A percentile compares a stretch with the other conserved stretches of the same genome.
Conservation (phyloP, 2,329 filamentous ascomycete genomes). For the Penicillium sp. region DNA sequence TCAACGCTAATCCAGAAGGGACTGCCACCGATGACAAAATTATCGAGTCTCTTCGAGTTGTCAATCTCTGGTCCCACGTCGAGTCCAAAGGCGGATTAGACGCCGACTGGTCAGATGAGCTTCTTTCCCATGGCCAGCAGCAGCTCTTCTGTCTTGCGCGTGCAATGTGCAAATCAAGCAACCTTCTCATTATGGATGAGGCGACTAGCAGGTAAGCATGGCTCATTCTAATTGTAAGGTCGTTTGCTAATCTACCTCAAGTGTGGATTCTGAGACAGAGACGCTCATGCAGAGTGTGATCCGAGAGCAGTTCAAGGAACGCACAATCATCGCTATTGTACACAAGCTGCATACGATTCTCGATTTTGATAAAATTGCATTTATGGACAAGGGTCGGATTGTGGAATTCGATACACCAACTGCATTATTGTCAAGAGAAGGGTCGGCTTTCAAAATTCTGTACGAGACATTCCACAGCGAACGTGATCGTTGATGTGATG, state of each 20-base stretch:
- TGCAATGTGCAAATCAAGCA: constrained; percentile 49
- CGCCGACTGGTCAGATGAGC: constrained; percentile 36
- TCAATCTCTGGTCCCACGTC: constrained; percentile 32
- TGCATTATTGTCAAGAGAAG: constrained; percentile 15
- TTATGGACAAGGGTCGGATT: constrained; percentile 27
- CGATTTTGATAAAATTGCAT: constrained; percentile 30
- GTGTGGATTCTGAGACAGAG: constrained; percentile 58
- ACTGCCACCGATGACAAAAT: constrained; percentile 21
- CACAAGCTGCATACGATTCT: constrained; percentile 49
- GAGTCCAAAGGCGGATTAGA: constrained; percentile 31
- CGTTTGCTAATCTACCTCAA: constrained; percentile 21
- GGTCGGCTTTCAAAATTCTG: constrained; percentile 21
- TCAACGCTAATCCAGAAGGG: constrained; percentile 16
- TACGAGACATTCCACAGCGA: constrained; percentile 10
- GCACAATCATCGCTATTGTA: constrained; percentile 59
- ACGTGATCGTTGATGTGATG: not conserved
- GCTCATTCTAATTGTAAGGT: not conserved
- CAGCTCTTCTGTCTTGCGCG: constrained; percentile 62
- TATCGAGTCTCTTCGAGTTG: constrained; percentile 24
- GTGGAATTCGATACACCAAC: constrained; percentile 26
- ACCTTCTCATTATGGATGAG: constrained; percentile 27
- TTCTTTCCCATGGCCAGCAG: constrained; percentile 54
- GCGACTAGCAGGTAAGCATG: constrained; percentile 23
- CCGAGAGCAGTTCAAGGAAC: constrained; percentile 49
- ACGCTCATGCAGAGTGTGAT: constrained; percentile 55